Conservation (phyloP, 768 basidiomycete genomes). For the Serendipita sp. region DNA sequence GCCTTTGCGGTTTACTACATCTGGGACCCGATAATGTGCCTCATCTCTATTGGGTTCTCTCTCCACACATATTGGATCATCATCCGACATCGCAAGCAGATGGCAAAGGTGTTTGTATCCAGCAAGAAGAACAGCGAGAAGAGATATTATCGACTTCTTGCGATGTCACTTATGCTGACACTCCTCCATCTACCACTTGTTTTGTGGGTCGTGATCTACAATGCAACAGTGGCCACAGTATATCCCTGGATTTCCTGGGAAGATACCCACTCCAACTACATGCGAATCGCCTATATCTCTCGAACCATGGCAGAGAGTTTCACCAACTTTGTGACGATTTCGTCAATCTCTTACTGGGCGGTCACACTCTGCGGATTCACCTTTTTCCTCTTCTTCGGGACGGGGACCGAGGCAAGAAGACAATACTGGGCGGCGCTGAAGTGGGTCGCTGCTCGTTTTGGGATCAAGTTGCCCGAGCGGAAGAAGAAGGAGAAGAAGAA, state of each 20-base stretch:
- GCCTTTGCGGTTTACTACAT: constrained; percentile 29
- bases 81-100: background rate
- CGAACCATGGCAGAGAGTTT: background rate
- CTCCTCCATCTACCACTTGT: background rate
- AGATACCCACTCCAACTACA: constrained; percentile 17
- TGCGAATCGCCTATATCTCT: background rate
- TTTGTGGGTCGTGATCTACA: background rate
- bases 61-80: background rate
- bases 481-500: background rate
- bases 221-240: constrained; percentile 10
- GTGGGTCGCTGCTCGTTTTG: background rate
- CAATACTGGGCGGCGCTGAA: constrained; percentile 29
- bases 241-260: constrained; percentile 20
- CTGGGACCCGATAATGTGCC: constrained; percentile 8
- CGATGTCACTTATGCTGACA: background rate
- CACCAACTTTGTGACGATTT: background rate
- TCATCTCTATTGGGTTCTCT: background rate
- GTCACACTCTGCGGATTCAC: constrained; percentile 31
- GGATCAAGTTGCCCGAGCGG: background rate
- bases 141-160: background rate
- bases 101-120: background rate
- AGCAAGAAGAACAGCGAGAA: constrained; percentile 18
- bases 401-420: constrained; percentile 41
- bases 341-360: constrained; percentile 30
- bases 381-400: constrained; percentile 53